Evolutionary conservation across 495 filamentous ascomycete species (phyloP), one percentile per base, ranked within the genome.

Genomic region (Penicillium herquei): DNA sequence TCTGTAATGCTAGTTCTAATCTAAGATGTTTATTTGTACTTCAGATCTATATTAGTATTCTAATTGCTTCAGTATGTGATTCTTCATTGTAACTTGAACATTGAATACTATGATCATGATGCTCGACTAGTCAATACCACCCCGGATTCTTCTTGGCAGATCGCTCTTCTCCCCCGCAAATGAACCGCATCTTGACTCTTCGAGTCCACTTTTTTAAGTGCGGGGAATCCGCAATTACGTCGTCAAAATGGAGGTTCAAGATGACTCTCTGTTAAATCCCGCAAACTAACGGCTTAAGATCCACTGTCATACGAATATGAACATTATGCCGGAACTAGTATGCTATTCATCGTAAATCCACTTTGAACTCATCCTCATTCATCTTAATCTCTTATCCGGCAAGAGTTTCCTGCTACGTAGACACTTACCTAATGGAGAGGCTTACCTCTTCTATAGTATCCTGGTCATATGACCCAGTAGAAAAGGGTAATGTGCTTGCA

Each of bases 121-220:
- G 34, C 34, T 37, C 7, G 12, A 31, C 14, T 26, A 31, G 18
- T 32, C 16, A 21, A 32, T 32, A 32, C 43, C 21, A 46, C 43
- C 43, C 43, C 43, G 31, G 43, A 46, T 32, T 44, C 16, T 11
- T 31, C 42, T 44, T 44, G 26, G 43, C 21, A 46, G 43, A 46
- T 46, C 43, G 12, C 39, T 41, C 12, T 26, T 46, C 31, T 46
- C 43, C 43, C 43, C 43, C 43, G 43, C 43, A 46, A 46, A 46
- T 46, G 43, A 26, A 46, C 43, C 26, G 10, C 43, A 21, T 10
- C 39, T 46, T 32, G n/a, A n/a, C 11, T 46, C 30, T 14, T 31
- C 13, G 31, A 33, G n/a, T 26, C 43, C 43, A 46, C 43, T 46
- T 46, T 46, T 46, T 32, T 32, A 13, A 32, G 43, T 46, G 43